Evolutionary conservation across 164 flowering plant species (phyloP).

Genomic region (Stephania japonica): DNA sequence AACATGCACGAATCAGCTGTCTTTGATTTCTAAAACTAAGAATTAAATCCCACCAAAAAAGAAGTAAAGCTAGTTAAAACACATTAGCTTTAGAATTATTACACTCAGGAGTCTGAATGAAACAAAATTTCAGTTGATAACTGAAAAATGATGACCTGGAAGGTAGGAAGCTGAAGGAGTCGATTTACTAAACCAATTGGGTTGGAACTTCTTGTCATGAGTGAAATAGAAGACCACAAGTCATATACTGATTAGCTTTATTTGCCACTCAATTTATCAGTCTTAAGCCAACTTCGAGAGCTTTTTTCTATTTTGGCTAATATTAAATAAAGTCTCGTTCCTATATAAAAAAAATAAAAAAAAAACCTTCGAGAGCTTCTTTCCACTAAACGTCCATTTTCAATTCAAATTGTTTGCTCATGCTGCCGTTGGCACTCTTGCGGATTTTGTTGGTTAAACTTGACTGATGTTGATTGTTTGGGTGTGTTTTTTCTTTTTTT

Average conservation of each 20-base stretch:
- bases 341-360: no score
- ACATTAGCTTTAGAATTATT: background rate
- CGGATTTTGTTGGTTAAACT: no score
- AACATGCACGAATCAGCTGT: background rate
- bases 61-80: background rate
- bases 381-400: background rate
- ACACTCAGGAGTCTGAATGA: background rate
- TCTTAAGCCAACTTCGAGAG: background rate
- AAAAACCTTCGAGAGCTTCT: no score
- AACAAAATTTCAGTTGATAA: background rate
- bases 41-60: no score
- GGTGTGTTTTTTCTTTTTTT: no score
- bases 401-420: background rate
- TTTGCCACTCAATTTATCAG: background rate
- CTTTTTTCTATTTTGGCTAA: no score
- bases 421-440: no score
- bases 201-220: background rate
- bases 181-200: background rate
- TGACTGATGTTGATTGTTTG: no score
- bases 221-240: background rate
- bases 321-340: no score
- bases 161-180: background rate
- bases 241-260: background rate
- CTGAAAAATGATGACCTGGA: background rate
- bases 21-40: background rate